Percentiles rank a stretch among this genome's conserved stretches.
Evolutionary conservation across 257 asterid species (phyloP).

Genomic region (Dorcoceras hygrometricum): DNA sequence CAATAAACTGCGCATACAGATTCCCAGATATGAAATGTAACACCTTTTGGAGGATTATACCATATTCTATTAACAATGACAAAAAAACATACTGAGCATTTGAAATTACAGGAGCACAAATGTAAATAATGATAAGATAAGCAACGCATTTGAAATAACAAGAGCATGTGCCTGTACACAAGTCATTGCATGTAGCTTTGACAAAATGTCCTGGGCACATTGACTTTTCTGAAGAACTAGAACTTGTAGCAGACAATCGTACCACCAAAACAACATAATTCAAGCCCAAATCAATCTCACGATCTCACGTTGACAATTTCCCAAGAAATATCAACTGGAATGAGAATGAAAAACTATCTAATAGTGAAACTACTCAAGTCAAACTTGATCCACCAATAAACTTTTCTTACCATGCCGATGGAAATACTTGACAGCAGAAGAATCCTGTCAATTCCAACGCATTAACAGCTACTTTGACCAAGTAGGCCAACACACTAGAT

Average conservation of each 20-base stretch:
- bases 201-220: not conserved
- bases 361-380: constrained; percentile 25
- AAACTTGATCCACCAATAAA: constrained; percentile 21
- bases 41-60: constrained; percentile 4
- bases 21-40: not conserved
- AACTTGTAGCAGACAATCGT: not conserved
- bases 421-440: constrained; percentile 57
- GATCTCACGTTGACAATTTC: not conserved
- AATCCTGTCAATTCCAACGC: constrained; percentile 74
- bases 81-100: not conserved
- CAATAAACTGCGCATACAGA: not conserved
- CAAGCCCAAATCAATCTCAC: not conserved
- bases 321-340: not conserved
- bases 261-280: not conserved
- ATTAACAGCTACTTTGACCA: constrained; percentile 66
- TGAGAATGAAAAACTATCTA: not conserved
- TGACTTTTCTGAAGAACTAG: not conserved
- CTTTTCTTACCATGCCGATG: constrained; percentile 44
- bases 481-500: constrained; percentile 54
- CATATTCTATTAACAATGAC: not conserved
- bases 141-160: constrained; percentile 4
- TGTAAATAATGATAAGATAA: not conserved
- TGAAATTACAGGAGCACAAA: constrained; percentile 5
- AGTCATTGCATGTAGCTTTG: not conserved
- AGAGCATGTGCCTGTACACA: not conserved